Percentiles rank a stretch among this genome's conserved stretches.
These are phyloP conservation scores for Populus trichocarpa DNA, from an alignment of 441 rosid genomes.

Conservation along the genomic window DNA sequence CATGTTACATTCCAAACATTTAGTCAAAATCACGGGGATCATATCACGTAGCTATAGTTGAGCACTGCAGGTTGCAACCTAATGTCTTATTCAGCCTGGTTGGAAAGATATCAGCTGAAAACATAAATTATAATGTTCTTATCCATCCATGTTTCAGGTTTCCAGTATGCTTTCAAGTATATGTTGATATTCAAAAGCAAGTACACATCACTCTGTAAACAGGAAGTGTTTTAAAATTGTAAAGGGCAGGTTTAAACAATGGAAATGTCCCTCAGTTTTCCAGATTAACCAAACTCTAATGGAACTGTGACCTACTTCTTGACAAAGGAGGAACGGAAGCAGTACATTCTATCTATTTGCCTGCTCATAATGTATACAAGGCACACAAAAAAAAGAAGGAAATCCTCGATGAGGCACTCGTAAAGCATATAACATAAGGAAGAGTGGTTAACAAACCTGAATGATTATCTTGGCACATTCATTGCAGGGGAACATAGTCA, in stretches of 20 bases:
- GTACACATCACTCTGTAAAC: neutral
- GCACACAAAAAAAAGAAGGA: neutral
- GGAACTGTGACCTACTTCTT: neutral
- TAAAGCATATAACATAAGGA: neutral
- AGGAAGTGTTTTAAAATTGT: neutral
- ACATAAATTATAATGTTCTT: neutral
- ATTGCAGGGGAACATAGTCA: constrained; percentile 97
- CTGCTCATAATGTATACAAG: neutral
- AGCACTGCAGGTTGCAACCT: neutral
- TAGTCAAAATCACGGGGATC: neutral
- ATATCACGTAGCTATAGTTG: neutral
- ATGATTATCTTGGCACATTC: constrained; percentile 96
- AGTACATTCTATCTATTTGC: neutral
- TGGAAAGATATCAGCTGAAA: neutral
- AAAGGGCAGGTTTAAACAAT: neutral
- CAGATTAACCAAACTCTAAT: neutral
- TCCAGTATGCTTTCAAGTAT: neutral
- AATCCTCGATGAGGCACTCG: neutral
- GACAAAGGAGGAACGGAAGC: neutral
- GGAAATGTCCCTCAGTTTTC: neutral
- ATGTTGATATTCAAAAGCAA: neutral
- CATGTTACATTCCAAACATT: neutral
- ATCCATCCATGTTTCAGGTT: neutral
- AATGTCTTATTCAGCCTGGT: neutral
- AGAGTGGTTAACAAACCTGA: constrained; percentile 51